Evolutionary conservation across 1,139 yeast genomes (phyloP).

Genomic region (Yamadazyma taylorii): DNA sequence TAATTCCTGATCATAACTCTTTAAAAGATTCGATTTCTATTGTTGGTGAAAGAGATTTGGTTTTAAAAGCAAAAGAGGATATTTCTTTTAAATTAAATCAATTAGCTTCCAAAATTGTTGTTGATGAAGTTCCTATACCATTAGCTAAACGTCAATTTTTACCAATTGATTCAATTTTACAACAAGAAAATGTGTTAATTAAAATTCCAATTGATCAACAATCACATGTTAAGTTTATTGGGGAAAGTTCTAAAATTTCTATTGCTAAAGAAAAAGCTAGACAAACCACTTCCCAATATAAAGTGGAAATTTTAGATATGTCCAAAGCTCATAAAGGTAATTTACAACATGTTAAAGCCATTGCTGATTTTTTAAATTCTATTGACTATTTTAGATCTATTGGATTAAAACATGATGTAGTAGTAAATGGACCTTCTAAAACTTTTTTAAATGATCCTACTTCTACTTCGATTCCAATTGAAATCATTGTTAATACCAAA

Average conservation of each 20-base stretch:
- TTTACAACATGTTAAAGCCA: conserved; percentile 68
- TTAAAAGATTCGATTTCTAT: conserved; percentile 35
- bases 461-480: conserved; percentile 37
- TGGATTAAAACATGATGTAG: conserved; percentile 48
- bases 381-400: conserved; percentile 50
- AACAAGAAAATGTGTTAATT: conserved; percentile 61
- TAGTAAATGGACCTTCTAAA: conserved; percentile 56
- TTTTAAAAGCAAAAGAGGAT: conserved; percentile 47
- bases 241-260: conserved; percentile 54
- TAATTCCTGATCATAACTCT: conserved; percentile 34
- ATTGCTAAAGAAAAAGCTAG: conserved; percentile 61
- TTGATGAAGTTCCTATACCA: conserved; percentile 46
- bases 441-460: conserved; percentile 21
- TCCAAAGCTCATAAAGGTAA: conserved; percentile 87
- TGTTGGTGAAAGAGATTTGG: conserved; percentile 66
- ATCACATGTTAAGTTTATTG: conserved; percentile 61
- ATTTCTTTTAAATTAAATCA: conserved; percentile 48
- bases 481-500: conserved; percentile 35
- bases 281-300: conserved; percentile 50
- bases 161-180: conserved; percentile 46
- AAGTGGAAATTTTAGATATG: conserved; percentile 72
- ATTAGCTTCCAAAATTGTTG: conserved; percentile 37
- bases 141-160: conserved; percentile 45
- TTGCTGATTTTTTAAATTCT: conserved; percentile 64
- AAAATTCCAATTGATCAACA: conserved; percentile 51